Base-by-base conservation (phyloP, 768 basidiomycete genomes). In the Agrocybe praecox region DNA sequence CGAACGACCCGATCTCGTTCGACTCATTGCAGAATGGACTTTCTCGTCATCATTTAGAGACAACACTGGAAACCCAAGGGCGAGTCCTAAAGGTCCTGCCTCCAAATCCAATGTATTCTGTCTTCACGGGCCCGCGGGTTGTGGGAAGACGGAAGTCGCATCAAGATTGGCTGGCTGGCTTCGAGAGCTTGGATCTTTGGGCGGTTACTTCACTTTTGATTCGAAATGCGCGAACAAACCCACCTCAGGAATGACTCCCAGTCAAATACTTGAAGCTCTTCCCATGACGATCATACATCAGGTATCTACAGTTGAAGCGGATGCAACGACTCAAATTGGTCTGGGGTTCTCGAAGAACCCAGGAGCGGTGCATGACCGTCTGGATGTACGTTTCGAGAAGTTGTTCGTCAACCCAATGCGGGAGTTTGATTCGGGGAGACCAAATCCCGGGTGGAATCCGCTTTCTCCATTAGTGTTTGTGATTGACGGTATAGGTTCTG, bases 121-220 rank as follows among this genome's bases (percentile, higher is more conserved):
- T 50, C 56, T 65, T 17, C 53, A 50, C 2, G 63, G 62, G 6
- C 43, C 55, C 6, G 49, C 55, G 17, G 56, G 52, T 9, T 57
- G 57, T 23, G 59, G 60, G 5, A 62, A 60, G 23, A 63, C 60
- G 2, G 56, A 62, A 44, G 57, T 65, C 9, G 53, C 53, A 2
- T 61, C 66, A 21, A 60, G 55, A 14, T 36, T 62, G 29, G 60
- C 54, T 19, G 32, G 56, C 17, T 67, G 63, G 56, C 57, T 67
- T 12, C 24, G 54, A 10, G 60, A 67, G 45, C 46, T 63, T 44
- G 58, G 59, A 21, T 63, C 48, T 46, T 56, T 67, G 3, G 66
- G 66, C 24, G 66, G 66, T 22, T 67, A 65, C 34, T 67, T 63
- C 50, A 60, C 66, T 5, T 65, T 65, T 21, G 62, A 60, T 33